Conservation (phyloP, 1,139 yeast genomes). For the Diutina mesorugosa region DNA sequence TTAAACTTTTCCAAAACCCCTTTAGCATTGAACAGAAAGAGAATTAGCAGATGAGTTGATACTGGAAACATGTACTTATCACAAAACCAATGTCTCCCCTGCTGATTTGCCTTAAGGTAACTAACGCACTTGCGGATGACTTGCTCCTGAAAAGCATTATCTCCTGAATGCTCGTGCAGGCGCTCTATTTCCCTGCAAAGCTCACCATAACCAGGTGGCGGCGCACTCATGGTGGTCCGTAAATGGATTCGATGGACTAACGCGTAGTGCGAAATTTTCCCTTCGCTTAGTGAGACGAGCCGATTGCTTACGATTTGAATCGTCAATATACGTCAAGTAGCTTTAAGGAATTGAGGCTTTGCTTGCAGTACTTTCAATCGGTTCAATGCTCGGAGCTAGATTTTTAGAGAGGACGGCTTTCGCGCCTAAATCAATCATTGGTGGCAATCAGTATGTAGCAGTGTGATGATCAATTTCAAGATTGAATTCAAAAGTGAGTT, state of each 20-base stretch:
- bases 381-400: no score
- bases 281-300: background rate
- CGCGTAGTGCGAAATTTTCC: background rate
- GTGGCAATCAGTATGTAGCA: no score
- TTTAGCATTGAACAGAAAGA: constrained; percentile 43
- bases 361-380: no score
- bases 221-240: constrained; percentile 1
- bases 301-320: background rate
- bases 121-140: constrained; percentile 1
- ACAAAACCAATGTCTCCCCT: background rate
- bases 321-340: background rate
- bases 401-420: no score
- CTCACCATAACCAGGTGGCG: constrained; percentile 3
- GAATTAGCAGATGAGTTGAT: constrained; percentile 39
- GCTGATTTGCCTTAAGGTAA: constrained; percentile 1
- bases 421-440: no score
- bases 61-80: constrained; percentile 15
- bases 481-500: no score
- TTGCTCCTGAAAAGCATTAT: constrained; percentile 1
- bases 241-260: background rate
- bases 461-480: no score
- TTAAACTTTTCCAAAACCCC: constrained; percentile 23
- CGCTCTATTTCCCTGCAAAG: constrained; percentile 1
- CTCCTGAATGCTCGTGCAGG: background rate
- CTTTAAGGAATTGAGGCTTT: no score